Percentiles rank a stretch among this genome's conserved stretches.
These are phyloP conservation scores for Aspergillus novoparasiticus DNA, from an alignment of 2,329 filamentous ascomycete species.

Conservation along the genomic window DNA sequence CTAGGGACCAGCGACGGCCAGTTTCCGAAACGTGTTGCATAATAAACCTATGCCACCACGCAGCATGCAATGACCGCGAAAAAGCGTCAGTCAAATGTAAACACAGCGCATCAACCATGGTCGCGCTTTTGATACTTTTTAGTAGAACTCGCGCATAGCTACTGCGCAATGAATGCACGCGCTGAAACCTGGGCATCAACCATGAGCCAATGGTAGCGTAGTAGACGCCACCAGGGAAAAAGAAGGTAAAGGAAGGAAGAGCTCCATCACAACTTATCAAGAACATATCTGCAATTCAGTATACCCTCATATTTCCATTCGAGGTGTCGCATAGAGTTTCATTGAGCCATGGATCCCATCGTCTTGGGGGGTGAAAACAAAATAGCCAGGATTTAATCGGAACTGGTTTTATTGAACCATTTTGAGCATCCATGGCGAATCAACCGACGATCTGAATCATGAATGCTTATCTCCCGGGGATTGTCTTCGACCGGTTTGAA, in stretches of 20 bases:
- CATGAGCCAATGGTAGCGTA: not conserved
- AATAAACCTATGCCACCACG: not conserved
- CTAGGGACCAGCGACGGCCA: not conserved
- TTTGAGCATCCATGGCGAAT: not conserved
- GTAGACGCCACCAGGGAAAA: not conserved
- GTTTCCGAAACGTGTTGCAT: not conserved
- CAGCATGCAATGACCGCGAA: not conserved
- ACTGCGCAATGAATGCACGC: not conserved
- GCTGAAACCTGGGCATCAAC: not conserved
- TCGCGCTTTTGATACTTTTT: not conserved
- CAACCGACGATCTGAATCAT: not conserved
- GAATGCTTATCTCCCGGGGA: constrained; percentile 7
- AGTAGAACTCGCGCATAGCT: not conserved
- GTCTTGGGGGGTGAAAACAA: not conserved
- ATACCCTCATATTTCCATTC: not conserved
- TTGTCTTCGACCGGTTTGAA: not conserved
- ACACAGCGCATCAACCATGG: not conserved
- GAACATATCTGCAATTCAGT: not conserved
- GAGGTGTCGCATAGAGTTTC: not conserved
- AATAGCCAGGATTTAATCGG: not conserved
- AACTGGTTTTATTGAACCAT: not conserved
- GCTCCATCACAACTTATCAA: not conserved
- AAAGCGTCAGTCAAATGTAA: not conserved
- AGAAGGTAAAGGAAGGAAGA: not conserved
- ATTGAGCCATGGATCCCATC: not conserved